Base-by-base conservation (phyloP, 2,329 filamentous ascomycete species). In the Xylariaceae sp. region DNA sequence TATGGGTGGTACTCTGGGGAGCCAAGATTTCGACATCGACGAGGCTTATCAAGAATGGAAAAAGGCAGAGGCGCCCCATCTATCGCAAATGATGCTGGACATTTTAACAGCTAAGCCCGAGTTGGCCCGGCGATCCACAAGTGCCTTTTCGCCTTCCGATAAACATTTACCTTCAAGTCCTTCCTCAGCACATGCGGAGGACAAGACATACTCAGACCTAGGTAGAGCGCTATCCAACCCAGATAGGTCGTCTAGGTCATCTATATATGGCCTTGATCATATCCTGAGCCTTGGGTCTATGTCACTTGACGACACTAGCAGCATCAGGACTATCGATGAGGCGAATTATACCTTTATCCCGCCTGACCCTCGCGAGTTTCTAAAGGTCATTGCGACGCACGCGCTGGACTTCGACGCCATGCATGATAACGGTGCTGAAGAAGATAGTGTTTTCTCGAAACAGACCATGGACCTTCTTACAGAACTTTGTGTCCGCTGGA, bases 21-120 rank as follows among this genome's bases (percentile, higher is more conserved):
- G 84, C 64, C 86, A 92, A 46, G 93, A 99, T 72, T 99, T 99
- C 73, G 91, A 96, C 58, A 75, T 89, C 18, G 91, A 96, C 54
- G 92, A 96, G 57, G 88, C 89, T 2, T 99, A 93, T 70, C 87
- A 93, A 61, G 80, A 85, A 43, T 99, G 95, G 95, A 96, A 92
- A 73, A 93, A 90, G 70, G 84, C 87, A n/a, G 95, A 99, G 72
- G 84, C 84, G 2, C 89, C 89, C 12, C 91, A 96, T 65, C 78
- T 99, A 42, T 95, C 92, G 5, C 90, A 95, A 65, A 92, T 98
- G 86, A 95, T 99, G 81, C 81, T 96, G 66, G 90, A 93, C 40
- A 91, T 99, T 61, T 79, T 98, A 41, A 91, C 90, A 58, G 89
- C 89, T 5, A 91, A 90, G 65, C 93, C 93, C 3, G 89, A 93